Evolutionary conservation across 257 asterid species (phyloP).

Genomic region (Scutellaria barbata): DNA sequence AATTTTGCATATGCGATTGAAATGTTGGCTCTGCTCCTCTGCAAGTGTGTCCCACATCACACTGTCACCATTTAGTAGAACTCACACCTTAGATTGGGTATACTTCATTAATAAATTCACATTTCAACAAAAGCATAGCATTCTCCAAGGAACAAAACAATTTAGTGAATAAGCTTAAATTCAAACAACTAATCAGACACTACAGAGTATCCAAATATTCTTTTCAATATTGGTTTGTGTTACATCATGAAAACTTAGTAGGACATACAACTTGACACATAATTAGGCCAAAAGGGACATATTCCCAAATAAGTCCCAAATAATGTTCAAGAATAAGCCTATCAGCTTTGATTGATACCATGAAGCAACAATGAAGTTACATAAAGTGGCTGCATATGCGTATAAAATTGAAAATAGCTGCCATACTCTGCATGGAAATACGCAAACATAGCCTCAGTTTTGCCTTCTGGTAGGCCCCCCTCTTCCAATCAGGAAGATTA

Average conservation of each 20-base stretch:
- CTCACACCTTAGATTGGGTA: conserved; percentile 22
- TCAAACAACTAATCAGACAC: neutral
- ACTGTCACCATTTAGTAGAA: conserved; percentile 38
- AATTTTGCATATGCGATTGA: conserved; percentile 50
- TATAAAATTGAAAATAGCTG: neutral
- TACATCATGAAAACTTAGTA: neutral
- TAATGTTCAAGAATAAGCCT: neutral
- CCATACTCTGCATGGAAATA: neutral
- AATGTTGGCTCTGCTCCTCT: conserved; percentile 60
- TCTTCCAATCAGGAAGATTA: neutral
- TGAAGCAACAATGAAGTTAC: neutral
- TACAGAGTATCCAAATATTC: neutral
- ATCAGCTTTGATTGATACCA: neutral
- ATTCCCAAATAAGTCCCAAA: neutral
- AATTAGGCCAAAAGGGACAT: neutral
- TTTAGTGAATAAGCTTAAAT: neutral
- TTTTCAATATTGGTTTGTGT: neutral
- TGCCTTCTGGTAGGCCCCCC: neutral
- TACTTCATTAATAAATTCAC: conserved; percentile 16
- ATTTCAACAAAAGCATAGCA: conserved; percentile 11
- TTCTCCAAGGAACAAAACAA: conserved; percentile 13
- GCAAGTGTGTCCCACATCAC: conserved; percentile 70
- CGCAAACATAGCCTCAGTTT: neutral
- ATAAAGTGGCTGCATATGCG: conserved; percentile 3
- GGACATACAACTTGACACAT: neutral